Conservation (phyloP, 2,329 filamentous ascomycete species). For the Lizonia empirigonia region DNA sequence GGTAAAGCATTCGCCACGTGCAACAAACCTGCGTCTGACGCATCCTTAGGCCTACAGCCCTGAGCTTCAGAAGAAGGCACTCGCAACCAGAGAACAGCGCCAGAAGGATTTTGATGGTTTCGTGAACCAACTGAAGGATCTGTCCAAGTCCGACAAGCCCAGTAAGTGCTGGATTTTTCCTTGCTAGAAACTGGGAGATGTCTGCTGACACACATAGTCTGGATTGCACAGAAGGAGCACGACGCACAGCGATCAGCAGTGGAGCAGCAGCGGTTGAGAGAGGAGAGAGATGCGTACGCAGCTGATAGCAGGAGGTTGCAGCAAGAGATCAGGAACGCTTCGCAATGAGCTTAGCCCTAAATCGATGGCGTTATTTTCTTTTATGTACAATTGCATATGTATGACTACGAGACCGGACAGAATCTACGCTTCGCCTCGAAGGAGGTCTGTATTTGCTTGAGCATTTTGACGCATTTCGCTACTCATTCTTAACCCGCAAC, state of each 20-base stretch:
- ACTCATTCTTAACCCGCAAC: not conserved
- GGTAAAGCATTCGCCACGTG: conserved; percentile 45
- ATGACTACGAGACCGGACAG: conserved; percentile 12
- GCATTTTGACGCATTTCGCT: not conserved
- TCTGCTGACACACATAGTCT: conserved; percentile 36
- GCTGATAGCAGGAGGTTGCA: conserved; percentile 42
- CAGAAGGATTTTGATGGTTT: conserved; percentile 91
- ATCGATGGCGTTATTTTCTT: conserved; percentile 8
- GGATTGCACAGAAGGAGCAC: conserved; percentile 44
- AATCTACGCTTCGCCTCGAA: conserved; percentile 22
- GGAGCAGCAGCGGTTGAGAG: conserved; percentile 34
- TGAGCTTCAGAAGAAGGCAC: conserved; percentile 84
- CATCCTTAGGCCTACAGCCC: conserved; percentile 79
- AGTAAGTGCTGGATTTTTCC: conserved; percentile 61
- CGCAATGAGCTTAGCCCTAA: conserved; percentile 23
- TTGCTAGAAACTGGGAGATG: too few species aligned
- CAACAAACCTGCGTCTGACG: conserved; percentile 8
- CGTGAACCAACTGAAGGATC: conserved; percentile 80
- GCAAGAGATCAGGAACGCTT: conserved; percentile 43
- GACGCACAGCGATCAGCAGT: conserved; percentile 37
- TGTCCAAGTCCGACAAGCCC: conserved; percentile 88
- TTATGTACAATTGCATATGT: conserved; percentile 25
- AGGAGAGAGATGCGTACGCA: conserved; percentile 39
- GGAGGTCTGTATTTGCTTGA: not conserved
- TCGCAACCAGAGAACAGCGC: conserved; percentile 76